Conservation (phyloP, 2,329 filamentous ascomycete species). For the Stromatinia cepivora region DNA sequence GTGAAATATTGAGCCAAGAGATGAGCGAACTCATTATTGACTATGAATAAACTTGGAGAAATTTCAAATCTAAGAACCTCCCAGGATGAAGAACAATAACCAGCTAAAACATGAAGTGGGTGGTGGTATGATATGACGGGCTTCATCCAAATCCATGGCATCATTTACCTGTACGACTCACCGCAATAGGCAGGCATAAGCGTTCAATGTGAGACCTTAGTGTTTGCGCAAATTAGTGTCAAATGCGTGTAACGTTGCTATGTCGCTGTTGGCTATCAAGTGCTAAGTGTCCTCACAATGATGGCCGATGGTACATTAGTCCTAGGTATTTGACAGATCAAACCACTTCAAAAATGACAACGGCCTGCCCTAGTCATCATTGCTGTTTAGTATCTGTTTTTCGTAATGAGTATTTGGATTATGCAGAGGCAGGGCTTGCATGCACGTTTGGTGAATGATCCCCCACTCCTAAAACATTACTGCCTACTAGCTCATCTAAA, state of each 20-base stretch:
- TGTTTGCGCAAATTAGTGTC: neutral
- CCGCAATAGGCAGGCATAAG: neutral
- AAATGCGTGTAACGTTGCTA: conserved; percentile 12
- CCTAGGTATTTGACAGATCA: neutral
- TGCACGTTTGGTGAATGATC: neutral
- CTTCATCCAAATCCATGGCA: neutral
- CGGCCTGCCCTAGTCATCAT: neutral
- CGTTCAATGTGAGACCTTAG: neutral
- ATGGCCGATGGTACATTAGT: conserved; percentile 1
- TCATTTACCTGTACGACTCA: neutral
- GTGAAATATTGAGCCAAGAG: neutral
- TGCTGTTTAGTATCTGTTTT: neutral
- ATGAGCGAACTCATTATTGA: neutral
- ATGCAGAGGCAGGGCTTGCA: neutral
- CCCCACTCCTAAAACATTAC: conserved; percentile 12
- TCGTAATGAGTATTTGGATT: neutral
- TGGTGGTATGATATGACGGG: neutral
- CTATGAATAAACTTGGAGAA: neutral
- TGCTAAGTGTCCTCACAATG: neutral
- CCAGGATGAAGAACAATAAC: neutral
- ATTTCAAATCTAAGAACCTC: neutral
- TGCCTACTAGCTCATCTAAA: neutral
- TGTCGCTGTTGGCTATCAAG: neutral
- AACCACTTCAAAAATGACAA: neutral
- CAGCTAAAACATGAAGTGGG: neutral